These are phyloP conservation scores for Lupinus albus DNA, from an alignment of 306 rosid species.

Conservation along the genomic window DNA sequence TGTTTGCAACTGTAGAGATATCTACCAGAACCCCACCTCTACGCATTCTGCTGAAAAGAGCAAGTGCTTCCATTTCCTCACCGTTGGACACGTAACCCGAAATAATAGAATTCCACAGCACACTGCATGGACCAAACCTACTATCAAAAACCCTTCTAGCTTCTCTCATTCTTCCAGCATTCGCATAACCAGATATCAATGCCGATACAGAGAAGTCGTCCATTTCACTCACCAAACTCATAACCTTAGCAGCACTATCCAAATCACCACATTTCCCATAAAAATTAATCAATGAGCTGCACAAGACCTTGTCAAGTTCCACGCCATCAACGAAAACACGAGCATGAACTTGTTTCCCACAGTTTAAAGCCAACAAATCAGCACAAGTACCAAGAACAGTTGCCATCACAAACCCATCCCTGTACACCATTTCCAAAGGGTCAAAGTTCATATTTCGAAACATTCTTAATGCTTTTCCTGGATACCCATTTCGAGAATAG, in stretches of 20 bases:
- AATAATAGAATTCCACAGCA: slow-evolving; percentile 73
- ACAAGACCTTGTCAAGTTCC: slow-evolving; percentile 61
- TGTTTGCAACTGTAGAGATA: slow-evolving; percentile 55
- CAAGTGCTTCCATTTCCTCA: slow-evolving; percentile 61
- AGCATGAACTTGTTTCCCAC: slow-evolving; percentile 82
- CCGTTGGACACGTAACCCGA: slow-evolving; percentile 64
- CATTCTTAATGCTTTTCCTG: slow-evolving; percentile 54
- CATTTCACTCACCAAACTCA: slow-evolving; percentile 56
- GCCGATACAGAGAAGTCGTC: slow-evolving; percentile 85
- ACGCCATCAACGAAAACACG: slow-evolving; percentile 58
- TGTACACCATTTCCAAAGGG: slow-evolving; percentile 34
- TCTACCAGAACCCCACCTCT: slow-evolving; percentile 55
- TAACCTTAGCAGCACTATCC: slow-evolving; percentile 57
- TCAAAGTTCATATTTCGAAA: slow-evolving; percentile 64
- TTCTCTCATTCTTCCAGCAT: slow-evolving; percentile 64
- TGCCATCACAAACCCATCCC: slow-evolving; percentile 60
- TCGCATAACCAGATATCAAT: slow-evolving; percentile 65
- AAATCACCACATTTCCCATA: slow-evolving; percentile 78
- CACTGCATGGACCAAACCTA: slow-evolving; percentile 50
- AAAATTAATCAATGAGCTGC: slow-evolving; percentile 63
- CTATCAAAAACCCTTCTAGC: slow-evolving; percentile 66
- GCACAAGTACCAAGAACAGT: slow-evolving; percentile 65
- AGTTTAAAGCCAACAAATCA: slow-evolving; percentile 56
- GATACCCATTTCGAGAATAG: slow-evolving; percentile 58
- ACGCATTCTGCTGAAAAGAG: slow-evolving; percentile 63